These are phyloP conservation scores for Cymbopogon flexuosus DNA, from an alignment of 202 grass and related monocot species.

Conservation along the genomic window DNA sequence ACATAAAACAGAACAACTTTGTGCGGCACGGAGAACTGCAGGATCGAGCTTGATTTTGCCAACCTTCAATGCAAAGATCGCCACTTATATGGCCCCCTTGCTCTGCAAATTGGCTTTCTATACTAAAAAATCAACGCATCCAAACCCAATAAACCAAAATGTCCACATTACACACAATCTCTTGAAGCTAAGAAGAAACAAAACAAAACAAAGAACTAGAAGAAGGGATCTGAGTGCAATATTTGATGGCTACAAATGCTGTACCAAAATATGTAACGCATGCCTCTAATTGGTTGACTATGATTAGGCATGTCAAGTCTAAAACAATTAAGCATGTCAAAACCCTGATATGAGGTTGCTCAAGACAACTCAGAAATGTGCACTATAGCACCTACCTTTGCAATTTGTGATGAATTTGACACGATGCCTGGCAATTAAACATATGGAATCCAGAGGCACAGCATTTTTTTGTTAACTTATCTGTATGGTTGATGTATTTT, in stretches of 20 bases:
- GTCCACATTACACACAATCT: no score
- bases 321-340: not conserved
- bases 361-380: not conserved
- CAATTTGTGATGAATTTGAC: not conserved
- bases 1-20: conserved; percentile 41
- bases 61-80: conserved; percentile 80
- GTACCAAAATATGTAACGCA: not conserved
- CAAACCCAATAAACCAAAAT: not conserved
- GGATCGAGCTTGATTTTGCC: conserved; percentile 31
- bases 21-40: conserved; percentile 68
- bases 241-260: not conserved
- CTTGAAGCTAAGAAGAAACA: not conserved
- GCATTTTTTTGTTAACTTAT: not conserved
- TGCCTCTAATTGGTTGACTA: not conserved
- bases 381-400: not conserved
- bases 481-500: not conserved
- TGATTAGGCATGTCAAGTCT: not conserved
- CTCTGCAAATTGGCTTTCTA: conserved; percentile 60
- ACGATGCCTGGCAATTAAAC: not conserved
- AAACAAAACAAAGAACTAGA: not conserved
- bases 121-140: not conserved
- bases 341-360: not conserved
- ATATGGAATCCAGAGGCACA: not conserved
- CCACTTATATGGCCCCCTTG: conserved; percentile 41
- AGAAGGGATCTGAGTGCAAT: not conserved